Conservation (phyloP, 2,329 filamentous ascomycete species). For the Fusarium annulatum region DNA sequence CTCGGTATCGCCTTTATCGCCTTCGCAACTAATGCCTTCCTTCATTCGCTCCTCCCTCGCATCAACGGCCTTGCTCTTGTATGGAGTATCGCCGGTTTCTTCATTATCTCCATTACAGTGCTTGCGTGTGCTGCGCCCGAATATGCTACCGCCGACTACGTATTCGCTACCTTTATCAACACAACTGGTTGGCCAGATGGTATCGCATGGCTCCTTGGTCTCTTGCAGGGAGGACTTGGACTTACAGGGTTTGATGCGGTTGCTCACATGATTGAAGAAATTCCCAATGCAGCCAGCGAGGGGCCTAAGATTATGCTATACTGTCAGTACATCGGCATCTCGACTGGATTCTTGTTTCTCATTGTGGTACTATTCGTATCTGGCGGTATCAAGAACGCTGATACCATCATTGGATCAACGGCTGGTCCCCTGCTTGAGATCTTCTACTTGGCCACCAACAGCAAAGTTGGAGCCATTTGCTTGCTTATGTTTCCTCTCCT, state of each 20-base stretch:
- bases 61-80: constrained; percentile 75
- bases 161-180: constrained; percentile 49
- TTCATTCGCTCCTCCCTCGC: constrained; percentile 47
- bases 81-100: constrained; percentile 76
- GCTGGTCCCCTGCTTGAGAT: constrained; percentile 72
- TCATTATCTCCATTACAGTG: constrained; percentile 75
- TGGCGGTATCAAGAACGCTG: constrained; percentile 61
- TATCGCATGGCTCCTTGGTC: constrained; percentile 49
- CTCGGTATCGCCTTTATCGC: constrained; percentile 45
- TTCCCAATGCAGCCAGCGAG: constrained; percentile 46
- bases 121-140: constrained; percentile 72
- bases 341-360: constrained; percentile 72
- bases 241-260: constrained; percentile 51
- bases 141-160: constrained; percentile 55
- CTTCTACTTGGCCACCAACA: constrained; percentile 70
- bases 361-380: constrained; percentile 72
- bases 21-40: constrained; percentile 47
- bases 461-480: constrained; percentile 69
- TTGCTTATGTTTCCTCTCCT: constrained; percentile 74
- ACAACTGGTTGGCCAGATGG: constrained; percentile 50
- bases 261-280: constrained; percentile 52
- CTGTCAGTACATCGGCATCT: constrained; percentile 70
- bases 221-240: constrained; percentile 49
- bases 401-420: constrained; percentile 60
- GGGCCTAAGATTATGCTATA: constrained; percentile 57